Percentiles rank a stretch among this genome's conserved stretches.
phyloP scores from a whole-genome alignment of 2,329 filamentous ascomycete species.

The Ophiostoma quercus region DNA sequence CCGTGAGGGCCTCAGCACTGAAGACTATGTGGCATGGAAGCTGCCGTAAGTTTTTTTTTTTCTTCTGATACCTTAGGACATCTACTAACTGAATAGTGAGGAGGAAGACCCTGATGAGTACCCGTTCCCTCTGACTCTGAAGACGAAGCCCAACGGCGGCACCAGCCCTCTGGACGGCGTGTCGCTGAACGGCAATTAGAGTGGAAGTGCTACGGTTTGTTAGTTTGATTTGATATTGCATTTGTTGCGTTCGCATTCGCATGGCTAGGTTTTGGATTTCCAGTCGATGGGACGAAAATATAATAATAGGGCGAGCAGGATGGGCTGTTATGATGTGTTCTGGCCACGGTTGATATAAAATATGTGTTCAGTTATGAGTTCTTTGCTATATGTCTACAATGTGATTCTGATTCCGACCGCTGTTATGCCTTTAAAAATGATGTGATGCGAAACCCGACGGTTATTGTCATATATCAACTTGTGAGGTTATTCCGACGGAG shows the following conservation, averaged over 20 bases:
- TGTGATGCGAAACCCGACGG: too few relatives aligned
- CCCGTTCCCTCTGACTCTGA: slow-evolving; percentile 54
- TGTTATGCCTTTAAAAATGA: too few relatives aligned
- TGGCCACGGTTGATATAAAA: background rate
- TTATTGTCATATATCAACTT: too few relatives aligned
- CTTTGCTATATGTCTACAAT: background rate
- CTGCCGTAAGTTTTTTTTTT: slow-evolving; percentile 68
- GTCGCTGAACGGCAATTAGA: slow-evolving; percentile 40
- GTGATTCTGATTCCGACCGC: too few relatives aligned
- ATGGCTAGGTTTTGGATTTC: background rate
- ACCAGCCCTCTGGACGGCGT: slow-evolving; percentile 41
- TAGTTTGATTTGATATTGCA: background rate
- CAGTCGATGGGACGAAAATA: background rate
- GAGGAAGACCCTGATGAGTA: slow-evolving; percentile 84
- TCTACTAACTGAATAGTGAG: slow-evolving; percentile 50
- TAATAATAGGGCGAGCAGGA: background rate
- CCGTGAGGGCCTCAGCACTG: slow-evolving; percentile 84
- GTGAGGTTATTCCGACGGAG: too few relatives aligned
- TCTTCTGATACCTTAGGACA: background rate
- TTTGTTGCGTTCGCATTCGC: background rate
- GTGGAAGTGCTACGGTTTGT: too few relatives aligned
- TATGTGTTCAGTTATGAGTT: background rate
- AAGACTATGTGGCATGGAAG: slow-evolving; percentile 98
- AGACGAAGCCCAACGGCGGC: slow-evolving; percentile 45
- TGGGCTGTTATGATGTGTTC: background rate